Conservation (phyloP, 805 yeast species). For the Jamesozyma spencerorum region DNA sequence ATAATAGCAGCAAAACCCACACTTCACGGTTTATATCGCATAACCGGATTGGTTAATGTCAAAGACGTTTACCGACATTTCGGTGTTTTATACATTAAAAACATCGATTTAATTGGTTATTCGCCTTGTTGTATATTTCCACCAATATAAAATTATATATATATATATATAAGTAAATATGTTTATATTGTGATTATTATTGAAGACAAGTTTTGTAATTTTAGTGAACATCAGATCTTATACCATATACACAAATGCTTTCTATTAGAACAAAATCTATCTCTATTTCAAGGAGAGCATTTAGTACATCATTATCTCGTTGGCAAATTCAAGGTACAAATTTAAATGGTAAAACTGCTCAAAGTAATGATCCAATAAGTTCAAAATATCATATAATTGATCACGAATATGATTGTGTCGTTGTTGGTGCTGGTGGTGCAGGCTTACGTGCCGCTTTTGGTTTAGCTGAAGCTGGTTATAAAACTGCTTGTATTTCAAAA, state of each 20-base stretch:
- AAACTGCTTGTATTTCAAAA: conserved; percentile 95
- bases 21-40: no score
- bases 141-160: no score
- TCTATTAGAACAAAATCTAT: conserved; percentile 1
- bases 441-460: conserved; percentile 98
- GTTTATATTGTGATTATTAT: no score
- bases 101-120: no score
- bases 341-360: conserved; percentile 3
- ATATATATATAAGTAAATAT: no score
- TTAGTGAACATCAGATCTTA: no score
- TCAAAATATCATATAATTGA: conserved; percentile 77
- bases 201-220: no score
- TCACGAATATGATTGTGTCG: conserved; percentile 96
- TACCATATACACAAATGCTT: conserved; percentile 1
- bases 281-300: conserved; percentile 1
- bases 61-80: no score
- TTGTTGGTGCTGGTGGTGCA: conserved; percentile 99
- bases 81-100: no score
- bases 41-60: no score
- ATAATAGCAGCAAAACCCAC: no score
- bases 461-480: conserved; percentile 90
- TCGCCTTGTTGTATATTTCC: no score
- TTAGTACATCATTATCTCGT: background rate
- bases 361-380: conserved; percentile 1
- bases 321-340: conserved; percentile 4